Conservation (phyloP, 352 stramenopile genomes). For the Saprolegnia parasitica region DNA sequence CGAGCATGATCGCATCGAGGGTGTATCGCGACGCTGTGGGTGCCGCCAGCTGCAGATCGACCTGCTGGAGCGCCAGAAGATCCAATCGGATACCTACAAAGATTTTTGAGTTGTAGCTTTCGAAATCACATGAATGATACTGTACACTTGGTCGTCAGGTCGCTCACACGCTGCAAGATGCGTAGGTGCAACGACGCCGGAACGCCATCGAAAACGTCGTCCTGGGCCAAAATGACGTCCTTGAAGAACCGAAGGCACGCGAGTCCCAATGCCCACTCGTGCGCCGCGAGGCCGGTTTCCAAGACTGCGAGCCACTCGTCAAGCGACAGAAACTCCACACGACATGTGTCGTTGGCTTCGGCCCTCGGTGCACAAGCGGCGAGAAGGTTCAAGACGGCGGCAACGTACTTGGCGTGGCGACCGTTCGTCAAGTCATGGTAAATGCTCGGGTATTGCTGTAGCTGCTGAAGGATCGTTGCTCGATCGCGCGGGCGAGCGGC, state of each 20-base stretch:
- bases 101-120: neutral
- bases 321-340: constrained; percentile 11
- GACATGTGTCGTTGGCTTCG: constrained; percentile 1
- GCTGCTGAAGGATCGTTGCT: constrained; percentile 6
- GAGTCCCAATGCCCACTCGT: neutral
- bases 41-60: constrained; percentile 14
- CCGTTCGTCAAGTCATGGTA: constrained; percentile 26
- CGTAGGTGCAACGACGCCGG: neutral
- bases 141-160: constrained; percentile 8
- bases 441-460: neutral
- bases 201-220: constrained; percentile 13
- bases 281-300: neutral
- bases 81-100: constrained; percentile 19
- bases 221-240: neutral
- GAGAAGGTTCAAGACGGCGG: constrained; percentile 52
- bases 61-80: constrained; percentile 7
- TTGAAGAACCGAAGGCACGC: constrained; percentile 13
- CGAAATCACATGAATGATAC: neutral
- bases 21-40: neutral
- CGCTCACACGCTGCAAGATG: neutral
- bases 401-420: constrained; percentile 49
- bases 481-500: neutral
- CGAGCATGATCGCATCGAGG: constrained; percentile 1
- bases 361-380: constrained; percentile 41
- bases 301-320: constrained; percentile 1